Evolutionary conservation across 106 monocot genomes (phyloP), one percentile per base, ranked within the genome.

Genomic region (Dendrobium nobile): DNA sequence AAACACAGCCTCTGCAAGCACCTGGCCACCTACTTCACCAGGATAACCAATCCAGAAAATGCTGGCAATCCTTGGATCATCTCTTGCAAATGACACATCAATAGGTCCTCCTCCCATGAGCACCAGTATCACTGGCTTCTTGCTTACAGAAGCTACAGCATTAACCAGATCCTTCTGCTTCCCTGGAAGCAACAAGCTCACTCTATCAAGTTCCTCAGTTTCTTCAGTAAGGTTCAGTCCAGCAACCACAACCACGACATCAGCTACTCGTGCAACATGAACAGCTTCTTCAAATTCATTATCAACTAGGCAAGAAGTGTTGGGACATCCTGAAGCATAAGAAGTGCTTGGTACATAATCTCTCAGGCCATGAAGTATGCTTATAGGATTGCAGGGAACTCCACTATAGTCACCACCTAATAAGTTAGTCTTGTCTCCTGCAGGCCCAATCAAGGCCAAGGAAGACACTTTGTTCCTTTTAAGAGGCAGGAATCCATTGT

Each of bases 31-130:
- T 70, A 90, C 92, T 83, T 97, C 88, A 33, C 97, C 94, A 58
- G 97, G 97, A 84, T 97, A 97, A 33, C 97, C 97, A 20, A 82
- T 92, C 97, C 97, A 97, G 18, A 97, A 42, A 17, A 97, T 91
- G 7, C 78, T 87, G 13, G 90, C 90, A 16, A 97, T 89, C 9
- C 47, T 86, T 6, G 31, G 54, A 54, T 97, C 84, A n/a, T 58
- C 5, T 84, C 91, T 97, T 0, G 94, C 97, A 64, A 97, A 97
- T 1, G 87, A 80, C 19, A 97, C 68, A 67, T 97, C 97, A 4
- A 97, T 83, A 3, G 94, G 94, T 11, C 97, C 97, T 41, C 97
- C 94, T 45, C 86, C 92, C 18, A 97, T 2, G 16, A 97, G 43
- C 9, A 97, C 92, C 84, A 97, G 54, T 45, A 97, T 88, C 42